Base-by-base conservation (phyloP, 2,329 filamentous ascomycete species). In the Scedosporium minutisporum region DNA sequence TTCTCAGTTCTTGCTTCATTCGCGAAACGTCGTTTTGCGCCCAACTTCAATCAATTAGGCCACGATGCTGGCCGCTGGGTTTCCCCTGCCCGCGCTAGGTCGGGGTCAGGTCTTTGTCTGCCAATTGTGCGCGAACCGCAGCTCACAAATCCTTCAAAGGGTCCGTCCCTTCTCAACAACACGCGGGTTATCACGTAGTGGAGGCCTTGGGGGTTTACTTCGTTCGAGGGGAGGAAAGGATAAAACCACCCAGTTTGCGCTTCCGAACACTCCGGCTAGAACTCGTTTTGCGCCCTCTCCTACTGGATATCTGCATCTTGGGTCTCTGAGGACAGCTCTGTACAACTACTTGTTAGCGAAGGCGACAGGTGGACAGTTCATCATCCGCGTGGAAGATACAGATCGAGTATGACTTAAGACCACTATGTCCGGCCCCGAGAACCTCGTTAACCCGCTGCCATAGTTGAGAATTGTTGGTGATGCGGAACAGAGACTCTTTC, bases 281-380 rank as follows among this genome's bases (percentile, higher is more conserved):
- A 70, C 95, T 18, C 87, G 95, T 57, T 99, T 99, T 74, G 95
- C 96, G 1, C 95, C 95, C 0, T 97, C 95, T 1, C 95, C 95
- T 0, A 99, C 95, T 0, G 95, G 95, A 1, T 93, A 93, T 69
- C 81, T 99, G 25, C 95, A 99, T 75, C 80, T 99, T 12, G 95
- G 95, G 3, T 96, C 93, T 0, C 75, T 99, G 42, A 83, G 95
- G 64, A 99, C 95, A 0, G 96, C 96, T 0, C 76, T 99, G n/a
- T 97, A 92, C 78, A 97, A 96, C 70, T 97, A 93, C 68, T 78
- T 99, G 4, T 81, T 96, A n/a, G 93, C 95, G 0, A 90, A 87
- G 69, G 86, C 88, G 2, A 96, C 95, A 0, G 87, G 89, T 4
- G 95, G 95, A 6, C 89, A 96, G 72, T 99, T 99, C 69, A 76